Evolutionary conservation across 352 stramenopile genomes (phyloP).

Genomic region (Blastocystis sp.): DNA sequence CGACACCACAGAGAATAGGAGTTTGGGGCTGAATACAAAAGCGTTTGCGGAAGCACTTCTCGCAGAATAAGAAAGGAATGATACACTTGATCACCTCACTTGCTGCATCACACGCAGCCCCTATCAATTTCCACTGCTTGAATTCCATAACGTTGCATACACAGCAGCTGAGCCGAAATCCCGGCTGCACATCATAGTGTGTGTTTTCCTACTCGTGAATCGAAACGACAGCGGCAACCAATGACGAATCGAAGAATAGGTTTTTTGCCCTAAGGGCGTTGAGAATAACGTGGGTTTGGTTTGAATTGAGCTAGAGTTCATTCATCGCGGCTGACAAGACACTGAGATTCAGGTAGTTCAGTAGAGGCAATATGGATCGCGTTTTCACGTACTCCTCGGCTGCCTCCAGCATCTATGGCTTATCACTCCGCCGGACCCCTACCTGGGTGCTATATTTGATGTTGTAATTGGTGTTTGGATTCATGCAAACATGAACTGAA

Average conservation of each 20-base stretch:
- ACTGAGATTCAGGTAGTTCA: background rate
- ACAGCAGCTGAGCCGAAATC: background rate
- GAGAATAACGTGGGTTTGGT: slow-evolving; percentile 5
- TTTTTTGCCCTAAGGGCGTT: background rate
- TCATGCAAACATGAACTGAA: background rate
- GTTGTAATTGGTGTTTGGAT: slow-evolving; percentile 5
- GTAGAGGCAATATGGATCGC: background rate
- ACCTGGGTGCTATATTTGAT: background rate
- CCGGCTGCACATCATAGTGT: background rate
- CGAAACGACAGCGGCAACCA: background rate
- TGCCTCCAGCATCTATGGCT: slow-evolving; percentile 1
- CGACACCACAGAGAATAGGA: slow-evolving; percentile 24
- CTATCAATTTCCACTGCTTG: slow-evolving; percentile 22
- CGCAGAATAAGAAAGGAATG: slow-evolving; percentile 36
- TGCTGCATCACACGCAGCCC: background rate
- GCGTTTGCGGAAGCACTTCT: slow-evolving; percentile 48
- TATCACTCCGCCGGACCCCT: no score
- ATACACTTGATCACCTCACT: slow-evolving; percentile 24
- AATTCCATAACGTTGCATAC: slow-evolving; percentile 23
- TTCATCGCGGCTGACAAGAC: background rate
- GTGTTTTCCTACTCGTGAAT: background rate
- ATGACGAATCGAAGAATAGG: slow-evolving; percentile 1
- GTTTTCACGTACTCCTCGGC: slow-evolving; percentile 5
- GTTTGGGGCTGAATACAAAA: slow-evolving; percentile 21
- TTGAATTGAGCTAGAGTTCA: background rate